Evolutionary conservation across 2,329 filamentous ascomycete species (phyloP).

Genomic region (Hypoxylon sp.): DNA sequence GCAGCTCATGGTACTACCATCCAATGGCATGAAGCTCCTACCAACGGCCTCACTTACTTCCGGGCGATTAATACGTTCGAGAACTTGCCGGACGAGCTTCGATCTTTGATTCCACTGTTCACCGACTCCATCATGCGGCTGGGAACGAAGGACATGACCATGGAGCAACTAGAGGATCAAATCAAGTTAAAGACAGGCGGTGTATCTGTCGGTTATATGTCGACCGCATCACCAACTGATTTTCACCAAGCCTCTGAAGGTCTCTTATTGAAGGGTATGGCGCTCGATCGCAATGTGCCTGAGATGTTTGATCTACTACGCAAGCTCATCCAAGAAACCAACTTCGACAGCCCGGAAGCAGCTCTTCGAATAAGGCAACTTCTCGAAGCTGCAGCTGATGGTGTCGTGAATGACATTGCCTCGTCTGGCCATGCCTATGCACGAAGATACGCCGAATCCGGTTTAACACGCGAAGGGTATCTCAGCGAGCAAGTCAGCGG

Average conservation of each 20-base stretch:
- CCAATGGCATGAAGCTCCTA: conserved; percentile 93
- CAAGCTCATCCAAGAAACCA: conserved; percentile 85
- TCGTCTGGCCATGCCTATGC: conserved; percentile 92
- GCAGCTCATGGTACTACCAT: conserved; percentile 75
- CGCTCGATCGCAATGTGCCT: conserved; percentile 89
- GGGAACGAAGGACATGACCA: conserved; percentile 87
- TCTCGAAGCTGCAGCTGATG: conserved; percentile 87
- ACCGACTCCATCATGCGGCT: conserved; percentile 94
- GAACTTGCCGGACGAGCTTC: conserved; percentile 85
- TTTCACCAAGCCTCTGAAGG: conserved; percentile 83
- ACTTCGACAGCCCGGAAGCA: conserved; percentile 88
- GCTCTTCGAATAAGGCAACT: conserved; percentile 88
- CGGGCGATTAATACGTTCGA: conserved; percentile 86
- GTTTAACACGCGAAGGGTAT: conserved; percentile 79
- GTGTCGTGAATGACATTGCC: conserved; percentile 91
- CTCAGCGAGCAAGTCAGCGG: conserved; percentile 88
- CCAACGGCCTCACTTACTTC: conserved; percentile 97
- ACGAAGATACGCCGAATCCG: conserved; percentile 84
- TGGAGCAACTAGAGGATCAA: conserved; percentile 94
- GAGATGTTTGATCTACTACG: conserved; percentile 91
- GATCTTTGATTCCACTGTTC: conserved; percentile 89
- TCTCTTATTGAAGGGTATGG: conserved; percentile 86
- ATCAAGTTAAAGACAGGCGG: conserved; percentile 98
- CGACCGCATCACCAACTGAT: conserved; percentile 82
- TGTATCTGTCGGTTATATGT: conserved; percentile 86